These are phyloP conservation scores for Populus pruinosa DNA, from an alignment of 345 rosid genomes.

Conservation along the genomic window DNA sequence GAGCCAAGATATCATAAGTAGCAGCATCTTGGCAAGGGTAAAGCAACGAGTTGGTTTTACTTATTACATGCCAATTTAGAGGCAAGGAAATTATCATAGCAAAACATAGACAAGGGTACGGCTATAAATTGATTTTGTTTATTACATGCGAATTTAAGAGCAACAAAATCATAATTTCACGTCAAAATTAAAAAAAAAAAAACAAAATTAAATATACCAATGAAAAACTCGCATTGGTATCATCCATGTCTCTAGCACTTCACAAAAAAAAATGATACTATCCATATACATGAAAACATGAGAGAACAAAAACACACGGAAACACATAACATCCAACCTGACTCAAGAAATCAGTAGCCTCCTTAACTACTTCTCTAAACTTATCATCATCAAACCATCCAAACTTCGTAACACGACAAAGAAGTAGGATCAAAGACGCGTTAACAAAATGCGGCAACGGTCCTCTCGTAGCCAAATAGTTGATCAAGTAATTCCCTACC, in stretches of 20 bases:
- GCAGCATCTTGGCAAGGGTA: neutral
- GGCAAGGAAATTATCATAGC: neutral
- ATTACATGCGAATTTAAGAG: neutral
- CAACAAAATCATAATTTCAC: neutral
- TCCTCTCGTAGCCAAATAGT: constrained; percentile 89
- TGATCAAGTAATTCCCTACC: constrained; percentile 73
- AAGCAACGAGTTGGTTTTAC: neutral
- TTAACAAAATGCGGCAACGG: constrained; percentile 85
- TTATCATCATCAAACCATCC: constrained; percentile 99
- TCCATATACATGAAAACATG: neutral
- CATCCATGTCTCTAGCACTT: neutral
- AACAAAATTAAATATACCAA: neutral
- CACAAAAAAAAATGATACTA: neutral
- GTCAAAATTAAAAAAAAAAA: neutral
- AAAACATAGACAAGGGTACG: neutral
- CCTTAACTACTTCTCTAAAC: constrained; percentile 81
- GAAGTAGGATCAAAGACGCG: constrained; percentile 80
- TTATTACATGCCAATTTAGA: neutral
- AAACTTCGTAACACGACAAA: constrained; percentile 91
- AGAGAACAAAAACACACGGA: neutral
- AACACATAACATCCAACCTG: constrained; percentile 46
- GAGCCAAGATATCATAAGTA: neutral
- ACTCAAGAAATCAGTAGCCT: constrained; percentile 76
- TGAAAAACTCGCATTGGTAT: neutral
- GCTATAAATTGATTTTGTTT: neutral